These are phyloP conservation scores for Conticribra weissflogii DNA, from an alignment of 108 stramenopile species.

Conservation along the genomic window DNA sequence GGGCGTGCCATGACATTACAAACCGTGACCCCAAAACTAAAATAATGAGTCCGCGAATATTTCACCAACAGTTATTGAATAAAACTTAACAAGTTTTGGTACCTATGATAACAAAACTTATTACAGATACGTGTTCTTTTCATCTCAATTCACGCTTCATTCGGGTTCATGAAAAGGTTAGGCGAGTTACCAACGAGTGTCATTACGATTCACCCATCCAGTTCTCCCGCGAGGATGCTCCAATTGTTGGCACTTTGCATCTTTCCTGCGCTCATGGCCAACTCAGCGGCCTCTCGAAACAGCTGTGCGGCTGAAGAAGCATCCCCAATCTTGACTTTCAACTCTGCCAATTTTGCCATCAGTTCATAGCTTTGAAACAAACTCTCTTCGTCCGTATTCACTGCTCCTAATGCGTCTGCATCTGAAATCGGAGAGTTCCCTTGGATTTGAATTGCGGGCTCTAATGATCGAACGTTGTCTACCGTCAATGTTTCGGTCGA, in stretches of 20 bases:
- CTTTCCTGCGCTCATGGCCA: constrained; percentile 64
- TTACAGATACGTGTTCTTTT: too few species aligned
- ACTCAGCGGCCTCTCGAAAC: constrained; percentile 64
- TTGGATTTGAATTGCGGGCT: constrained; percentile 21
- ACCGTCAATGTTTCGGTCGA: constrained; percentile 58
- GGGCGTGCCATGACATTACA: too few species aligned
- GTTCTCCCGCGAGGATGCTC: constrained; percentile 71
- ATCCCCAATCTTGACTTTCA: constrained; percentile 54
- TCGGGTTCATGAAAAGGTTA: too few species aligned
- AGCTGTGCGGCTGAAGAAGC: constrained; percentile 43
- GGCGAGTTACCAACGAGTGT: too few species aligned
- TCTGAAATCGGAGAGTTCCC: constrained; percentile 58
- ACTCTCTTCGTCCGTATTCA: constrained; percentile 60
- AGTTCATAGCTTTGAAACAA: constrained; percentile 57
- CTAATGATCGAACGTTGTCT: constrained; percentile 57
- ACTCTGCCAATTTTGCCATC: constrained; percentile 69
- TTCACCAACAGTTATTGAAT: too few species aligned
- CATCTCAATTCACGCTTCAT: too few species aligned
- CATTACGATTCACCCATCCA: constrained; percentile 14
- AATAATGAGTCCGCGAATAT: too few species aligned
- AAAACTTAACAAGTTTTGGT: too few species aligned
- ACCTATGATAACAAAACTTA: too few species aligned
- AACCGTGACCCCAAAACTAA: too few species aligned
- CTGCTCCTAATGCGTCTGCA: constrained; percentile 65
- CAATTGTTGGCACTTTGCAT: constrained; percentile 76